phyloP scores from a whole-genome alignment of 495 filamentous ascomycete species.

The Hyaloscypha variabilis region DNA sequence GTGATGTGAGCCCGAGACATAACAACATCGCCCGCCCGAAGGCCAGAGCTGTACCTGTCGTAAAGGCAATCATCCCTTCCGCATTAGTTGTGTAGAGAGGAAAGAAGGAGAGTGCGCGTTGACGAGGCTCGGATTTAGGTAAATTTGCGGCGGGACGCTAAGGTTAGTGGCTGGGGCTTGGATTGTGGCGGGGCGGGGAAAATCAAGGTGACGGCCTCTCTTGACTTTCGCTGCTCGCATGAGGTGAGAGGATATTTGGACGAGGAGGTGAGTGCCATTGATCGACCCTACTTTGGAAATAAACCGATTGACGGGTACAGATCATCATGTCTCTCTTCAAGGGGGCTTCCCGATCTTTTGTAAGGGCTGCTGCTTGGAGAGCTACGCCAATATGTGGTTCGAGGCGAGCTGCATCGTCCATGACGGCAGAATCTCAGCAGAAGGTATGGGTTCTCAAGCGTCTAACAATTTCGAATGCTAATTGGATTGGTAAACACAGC shows the following conservation, averaged over 20 bases:
- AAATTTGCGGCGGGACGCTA: constrained; percentile 5
- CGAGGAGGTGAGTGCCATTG: constrained; percentile 10
- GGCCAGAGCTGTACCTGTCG: constrained; percentile 34
- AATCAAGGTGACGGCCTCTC: not conserved
- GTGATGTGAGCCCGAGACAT: constrained; percentile 55
- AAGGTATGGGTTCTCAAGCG: constrained; percentile 44
- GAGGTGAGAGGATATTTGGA: constrained; percentile 7
- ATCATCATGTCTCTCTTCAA: constrained; percentile 34
- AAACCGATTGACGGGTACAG: constrained; percentile 10
- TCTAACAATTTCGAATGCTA: constrained; percentile 19
- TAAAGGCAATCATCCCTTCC: constrained; percentile 57
- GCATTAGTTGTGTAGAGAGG: constrained; percentile 58
- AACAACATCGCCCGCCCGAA: constrained; percentile 46
- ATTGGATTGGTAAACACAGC: constrained; percentile 48
- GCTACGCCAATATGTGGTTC: constrained; percentile 25
- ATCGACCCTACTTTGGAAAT: constrained; percentile 5
- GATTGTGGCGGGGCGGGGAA: constrained; percentile 18
- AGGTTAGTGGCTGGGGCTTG: too few species aligned
- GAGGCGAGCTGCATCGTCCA: constrained; percentile 48
- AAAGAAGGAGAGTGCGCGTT: constrained; percentile 33
- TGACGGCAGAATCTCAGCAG: constrained; percentile 64
- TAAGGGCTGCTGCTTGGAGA: constrained; percentile 27
- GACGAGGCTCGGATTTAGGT: constrained; percentile 6
- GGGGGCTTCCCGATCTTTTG: constrained; percentile 24
- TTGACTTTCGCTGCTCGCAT: constrained; percentile 5